A percentile compares a stretch with the other conserved stretches of the same genome.
Conservation (phyloP, 2,329 filamentous ascomycete genomes). For the Chrysosphaeria jannelii region DNA sequence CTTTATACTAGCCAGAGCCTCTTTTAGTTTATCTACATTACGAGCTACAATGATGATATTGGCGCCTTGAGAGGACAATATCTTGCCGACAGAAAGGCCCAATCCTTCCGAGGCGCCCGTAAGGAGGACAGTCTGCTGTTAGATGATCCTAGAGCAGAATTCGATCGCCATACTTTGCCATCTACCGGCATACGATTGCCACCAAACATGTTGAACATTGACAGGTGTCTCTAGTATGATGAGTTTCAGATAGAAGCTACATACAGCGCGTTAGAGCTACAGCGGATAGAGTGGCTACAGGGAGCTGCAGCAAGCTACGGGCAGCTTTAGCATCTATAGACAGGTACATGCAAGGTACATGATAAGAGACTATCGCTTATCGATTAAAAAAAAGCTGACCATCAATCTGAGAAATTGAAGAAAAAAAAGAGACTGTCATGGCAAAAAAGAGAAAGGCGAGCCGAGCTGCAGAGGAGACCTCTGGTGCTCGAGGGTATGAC, state of each 20-base stretch:
- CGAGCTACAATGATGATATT: slow-evolving; percentile 67
- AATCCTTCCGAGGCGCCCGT: slow-evolving; percentile 86
- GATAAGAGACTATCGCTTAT: no score
- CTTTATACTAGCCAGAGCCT: slow-evolving; percentile 33
- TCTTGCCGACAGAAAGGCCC: slow-evolving; percentile 44
- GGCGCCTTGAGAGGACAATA: slow-evolving; percentile 58
- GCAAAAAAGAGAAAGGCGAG: slow-evolving; percentile 42
- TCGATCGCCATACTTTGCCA: slow-evolving; percentile 29
- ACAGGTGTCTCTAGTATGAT: no score
- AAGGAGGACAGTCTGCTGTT: slow-evolving; percentile 47
- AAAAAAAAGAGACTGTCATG: slow-evolving; percentile 13
- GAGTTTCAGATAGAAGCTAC: no score
- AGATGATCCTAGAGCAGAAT: background rate
- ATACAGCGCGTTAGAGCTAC: no score
- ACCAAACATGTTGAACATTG: no score
- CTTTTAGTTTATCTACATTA: slow-evolving; percentile 41
- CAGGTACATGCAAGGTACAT: no score
- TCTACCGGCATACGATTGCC: slow-evolving; percentile 64
- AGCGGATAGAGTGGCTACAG: no score
- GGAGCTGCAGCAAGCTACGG: no score
- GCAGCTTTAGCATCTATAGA: no score
- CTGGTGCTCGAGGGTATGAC: slow-evolving; percentile 23
- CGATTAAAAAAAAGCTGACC: slow-evolving; percentile 2
- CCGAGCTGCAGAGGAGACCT: slow-evolving; percentile 13
- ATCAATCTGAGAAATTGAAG: slow-evolving; percentile 1